Evolutionary conservation across 208 protist genomes (phyloP).

Genomic region (Porcisia hertigi): DNA sequence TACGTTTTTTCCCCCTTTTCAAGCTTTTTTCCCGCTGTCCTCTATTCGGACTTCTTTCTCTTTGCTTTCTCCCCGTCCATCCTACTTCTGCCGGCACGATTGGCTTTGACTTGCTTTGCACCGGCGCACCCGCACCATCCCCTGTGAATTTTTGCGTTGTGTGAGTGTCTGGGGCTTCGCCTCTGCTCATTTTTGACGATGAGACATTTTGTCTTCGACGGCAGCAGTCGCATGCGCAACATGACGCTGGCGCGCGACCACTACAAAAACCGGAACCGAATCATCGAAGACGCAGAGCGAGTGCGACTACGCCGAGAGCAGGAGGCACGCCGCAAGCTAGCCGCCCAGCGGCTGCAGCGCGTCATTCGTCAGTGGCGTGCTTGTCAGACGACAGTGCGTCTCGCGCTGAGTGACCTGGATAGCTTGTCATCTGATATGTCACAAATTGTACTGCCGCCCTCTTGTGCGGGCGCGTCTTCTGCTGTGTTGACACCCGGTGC

Average conservation of each 20-base stretch:
- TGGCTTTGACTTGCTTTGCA: background rate
- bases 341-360: slow-evolving; percentile 50
- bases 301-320: slow-evolving; percentile 54
- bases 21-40: slow-evolving; percentile 3
- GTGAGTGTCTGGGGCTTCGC: no score
- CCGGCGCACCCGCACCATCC: no score
- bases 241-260: slow-evolving; percentile 73
- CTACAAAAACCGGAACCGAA: slow-evolving; percentile 40
- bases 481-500: background rate
- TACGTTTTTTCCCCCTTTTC: slow-evolving; percentile 7
- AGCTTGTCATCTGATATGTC: slow-evolving; percentile 8
- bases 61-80: background rate
- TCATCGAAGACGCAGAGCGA: slow-evolving; percentile 54
- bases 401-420: slow-evolving; percentile 24
- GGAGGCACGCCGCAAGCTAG: slow-evolving; percentile 35
- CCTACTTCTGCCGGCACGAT: slow-evolving; percentile 7
- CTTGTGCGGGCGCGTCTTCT: background rate
- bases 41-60: background rate
- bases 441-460: background rate
- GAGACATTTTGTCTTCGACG: slow-evolving; percentile 64
- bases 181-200: slow-evolving; percentile 9
- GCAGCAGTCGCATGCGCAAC: slow-evolving; percentile 55
- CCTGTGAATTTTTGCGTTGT: background rate
- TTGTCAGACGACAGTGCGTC: slow-evolving; percentile 17
- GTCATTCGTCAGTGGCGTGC: slow-evolving; percentile 46